A percentile compares a stretch with the other conserved stretches of the same genome.
phyloP scores from a whole-genome alignment of 495 filamentous ascomycete species.

The Penicillium canescens region DNA sequence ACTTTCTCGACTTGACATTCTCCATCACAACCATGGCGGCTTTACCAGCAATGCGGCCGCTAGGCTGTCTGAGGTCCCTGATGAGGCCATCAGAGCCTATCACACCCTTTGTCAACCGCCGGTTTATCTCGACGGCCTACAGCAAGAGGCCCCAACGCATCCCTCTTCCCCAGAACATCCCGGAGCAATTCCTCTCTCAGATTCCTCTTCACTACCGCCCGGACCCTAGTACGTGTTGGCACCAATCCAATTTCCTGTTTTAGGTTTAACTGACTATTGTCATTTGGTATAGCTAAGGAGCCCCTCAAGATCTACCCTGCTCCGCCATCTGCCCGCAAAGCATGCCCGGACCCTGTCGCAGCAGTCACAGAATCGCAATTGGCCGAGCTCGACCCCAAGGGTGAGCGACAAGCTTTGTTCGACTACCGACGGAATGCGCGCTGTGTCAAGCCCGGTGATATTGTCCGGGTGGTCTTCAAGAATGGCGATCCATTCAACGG shows the following conservation, averaged over 20 bases:
- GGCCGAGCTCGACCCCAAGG: constrained; percentile 74
- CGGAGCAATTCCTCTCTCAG: constrained; percentile 43
- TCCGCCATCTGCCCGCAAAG: constrained; percentile 43
- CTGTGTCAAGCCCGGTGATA: constrained; percentile 76
- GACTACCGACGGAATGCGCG: constrained; percentile 69
- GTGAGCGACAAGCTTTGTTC: constrained; percentile 79
- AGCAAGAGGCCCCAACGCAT: constrained; percentile 35
- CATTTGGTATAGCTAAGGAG: constrained; percentile 31
- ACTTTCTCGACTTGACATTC: constrained; percentile 24
- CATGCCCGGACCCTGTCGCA: constrained; percentile 61
- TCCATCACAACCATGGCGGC: constrained; percentile 55
- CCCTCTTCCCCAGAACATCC: constrained; percentile 42
- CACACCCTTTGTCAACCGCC: constrained; percentile 39
- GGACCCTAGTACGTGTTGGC: constrained; percentile 28
- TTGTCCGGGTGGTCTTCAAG: constrained; percentile 81
- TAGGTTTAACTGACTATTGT: constrained; percentile 14
- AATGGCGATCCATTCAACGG: constrained; percentile 89
- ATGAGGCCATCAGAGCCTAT: constrained; percentile 43
- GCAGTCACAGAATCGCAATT: constrained; percentile 66
- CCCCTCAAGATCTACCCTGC: constrained; percentile 55
- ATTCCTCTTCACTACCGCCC: constrained; percentile 40
- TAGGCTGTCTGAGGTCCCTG: constrained; percentile 65
- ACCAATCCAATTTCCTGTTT: background rate
- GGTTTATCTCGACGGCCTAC: constrained; percentile 43
- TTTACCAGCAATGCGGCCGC: constrained; percentile 59